phyloP scores from a whole-genome alignment of 2,329 filamentous ascomycete genomes.

The Sclerotinia nivalis region DNA sequence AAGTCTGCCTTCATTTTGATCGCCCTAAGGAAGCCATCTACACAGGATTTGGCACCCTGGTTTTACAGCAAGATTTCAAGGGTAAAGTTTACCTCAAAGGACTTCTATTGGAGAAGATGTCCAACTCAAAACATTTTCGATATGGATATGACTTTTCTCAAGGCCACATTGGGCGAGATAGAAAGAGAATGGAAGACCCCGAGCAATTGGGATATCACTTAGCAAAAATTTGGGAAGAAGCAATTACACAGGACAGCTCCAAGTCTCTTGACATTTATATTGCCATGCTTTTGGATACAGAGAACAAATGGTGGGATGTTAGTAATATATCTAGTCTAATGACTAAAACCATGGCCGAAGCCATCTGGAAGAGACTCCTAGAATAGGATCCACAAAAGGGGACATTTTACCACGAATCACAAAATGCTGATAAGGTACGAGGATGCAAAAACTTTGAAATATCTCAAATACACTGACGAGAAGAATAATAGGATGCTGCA shows the following conservation, averaged over 20 bases:
- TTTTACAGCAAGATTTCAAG: conserved; percentile 23
- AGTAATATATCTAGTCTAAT: conserved; percentile 24
- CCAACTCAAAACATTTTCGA: neutral
- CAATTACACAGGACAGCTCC: neutral
- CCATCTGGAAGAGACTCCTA: conserved; percentile 31
- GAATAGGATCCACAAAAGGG: conserved; percentile 1
- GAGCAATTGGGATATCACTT: conserved; percentile 16
- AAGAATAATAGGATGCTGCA: conserved; percentile 21
- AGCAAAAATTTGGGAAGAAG: conserved; percentile 28
- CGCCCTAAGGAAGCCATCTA: conserved; percentile 21
- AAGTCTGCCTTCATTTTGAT: conserved; percentile 26
- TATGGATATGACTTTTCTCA: conserved; percentile 29
- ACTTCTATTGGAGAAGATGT: conserved; percentile 21
- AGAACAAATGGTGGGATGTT: conserved; percentile 29
- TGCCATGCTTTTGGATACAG: conserved; percentile 31
- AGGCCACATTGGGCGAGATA: conserved; percentile 28
- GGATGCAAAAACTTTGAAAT: neutral
- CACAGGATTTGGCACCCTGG: conserved; percentile 24
- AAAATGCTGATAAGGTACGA: conserved; percentile 22
- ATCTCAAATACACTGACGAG: neutral
- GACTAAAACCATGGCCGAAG: conserved; percentile 20
- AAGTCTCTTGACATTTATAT: conserved; percentile 26
- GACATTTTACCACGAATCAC: conserved; percentile 26
- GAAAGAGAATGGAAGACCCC: conserved; percentile 24
- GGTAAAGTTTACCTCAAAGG: conserved; percentile 32